Base-by-base conservation (phyloP, 371 early-diverging fungal species). In the Encephalitozoon intestinalis region DNA sequence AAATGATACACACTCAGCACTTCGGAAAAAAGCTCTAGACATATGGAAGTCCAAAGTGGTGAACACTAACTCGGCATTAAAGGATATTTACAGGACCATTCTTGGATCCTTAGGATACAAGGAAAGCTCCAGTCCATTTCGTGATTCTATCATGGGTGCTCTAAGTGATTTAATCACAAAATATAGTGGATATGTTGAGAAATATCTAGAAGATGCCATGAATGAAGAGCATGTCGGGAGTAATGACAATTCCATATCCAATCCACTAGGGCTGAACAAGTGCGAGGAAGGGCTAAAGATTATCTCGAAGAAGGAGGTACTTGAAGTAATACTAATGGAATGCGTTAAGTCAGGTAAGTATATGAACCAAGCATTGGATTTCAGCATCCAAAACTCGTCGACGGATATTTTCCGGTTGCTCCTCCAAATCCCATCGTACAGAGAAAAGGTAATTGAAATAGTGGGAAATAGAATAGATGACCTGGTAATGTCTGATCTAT, bases 1-100 rank as follows among this genome's bases (percentile, higher is more conserved):
- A 37, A 50, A 72, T 26, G 73, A 77, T 34, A 18, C 23, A 0
- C 78, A 77, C 37, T 39, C 31, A 7, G 30, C 72, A 26, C 5
- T 77, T 11, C 50, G 67, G 54, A 77, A 77, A 44, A 71, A 31
- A 67, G 77, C 71, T 44, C 15, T 28, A 30, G 77, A 77, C 6
- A 49, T 72, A 34, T 73, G 53, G 43, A 77, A 72, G 18, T 37
- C 37, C 3, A 58, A n/a, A 15, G 46, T 77, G 12, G 26, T 25
- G 11, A 71, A 77, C 63, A 44, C 78, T 8, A 77, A 77, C 41
- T 72, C 43, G 26, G 23, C 44, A 12, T 12, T 77, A 15, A 77
- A 66, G 49, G 23, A 26, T 0, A 44, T 65, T 5, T 46, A 51
- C 39, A 12, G 37, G 37, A 41, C 66, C 31, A 30, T 77, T 15